These are phyloP conservation scores for Schizosaccharomyces pombe DNA, from an alignment of 805 yeast species.

Conservation along the genomic window DNA sequence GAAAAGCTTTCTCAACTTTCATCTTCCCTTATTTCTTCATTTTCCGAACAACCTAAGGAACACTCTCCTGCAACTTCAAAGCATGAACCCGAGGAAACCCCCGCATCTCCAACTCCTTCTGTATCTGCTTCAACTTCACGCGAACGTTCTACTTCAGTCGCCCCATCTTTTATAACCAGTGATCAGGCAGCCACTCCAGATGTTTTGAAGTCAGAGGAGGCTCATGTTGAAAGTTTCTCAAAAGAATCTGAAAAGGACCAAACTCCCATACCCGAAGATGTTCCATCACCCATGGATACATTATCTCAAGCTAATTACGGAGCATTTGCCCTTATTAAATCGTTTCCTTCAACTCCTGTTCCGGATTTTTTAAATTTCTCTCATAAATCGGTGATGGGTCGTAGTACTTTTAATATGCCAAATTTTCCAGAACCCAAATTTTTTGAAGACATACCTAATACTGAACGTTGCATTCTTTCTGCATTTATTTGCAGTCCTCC, in stretches of 20 bases:
- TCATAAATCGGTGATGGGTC: not conserved
- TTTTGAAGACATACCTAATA: not conserved
- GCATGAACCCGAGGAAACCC: too few species aligned
- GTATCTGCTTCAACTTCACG: too few species aligned
- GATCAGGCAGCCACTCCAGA: too few species aligned
- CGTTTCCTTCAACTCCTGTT: not conserved
- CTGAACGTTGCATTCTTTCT: not conserved
- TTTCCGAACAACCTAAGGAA: not conserved
- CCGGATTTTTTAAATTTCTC: not conserved
- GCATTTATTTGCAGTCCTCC: not conserved
- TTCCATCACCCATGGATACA: not conserved
- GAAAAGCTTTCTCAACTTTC: slow-evolving; percentile 21
- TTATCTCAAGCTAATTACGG: not conserved
- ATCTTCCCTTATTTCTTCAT: not conserved
- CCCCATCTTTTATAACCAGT: too few species aligned
- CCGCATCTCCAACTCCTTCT: too few species aligned
- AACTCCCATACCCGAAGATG: too few species aligned
- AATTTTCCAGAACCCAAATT: not conserved
- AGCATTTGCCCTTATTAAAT: not conserved
- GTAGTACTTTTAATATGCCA: not conserved
- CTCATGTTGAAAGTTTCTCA: too few species aligned
- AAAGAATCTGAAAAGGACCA: too few species aligned
- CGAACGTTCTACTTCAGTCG: too few species aligned
- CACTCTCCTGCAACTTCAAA: too few species aligned
- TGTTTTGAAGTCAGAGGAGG: too few species aligned